Base-by-base conservation (phyloP, 2,329 filamentous ascomycete genomes). In the Aspergillus thermomutatus region DNA sequence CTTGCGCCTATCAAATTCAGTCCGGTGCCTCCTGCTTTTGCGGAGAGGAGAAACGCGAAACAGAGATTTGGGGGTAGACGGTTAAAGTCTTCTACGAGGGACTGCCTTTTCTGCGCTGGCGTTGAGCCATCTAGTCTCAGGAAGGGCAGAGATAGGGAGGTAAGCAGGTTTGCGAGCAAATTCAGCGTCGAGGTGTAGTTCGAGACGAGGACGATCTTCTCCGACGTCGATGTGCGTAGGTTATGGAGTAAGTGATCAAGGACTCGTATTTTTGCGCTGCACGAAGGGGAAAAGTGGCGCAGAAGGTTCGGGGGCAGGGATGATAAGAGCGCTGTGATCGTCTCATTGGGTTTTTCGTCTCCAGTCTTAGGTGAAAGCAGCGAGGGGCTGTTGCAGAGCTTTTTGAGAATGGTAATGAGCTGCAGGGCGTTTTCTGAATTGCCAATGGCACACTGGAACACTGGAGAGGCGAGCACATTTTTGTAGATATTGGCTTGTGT, bases 141-240 rank as follows among this genome's bases (percentile, higher is more conserved):
- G 66, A 83, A 88, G 1, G 79, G 77, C 56, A 89, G 81, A 1
- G 80, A 82, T 17, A 87, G 77, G 1, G 84, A 83, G 2, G 79
- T 76, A 3, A 90, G 78, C 1, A 90, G 79, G 3, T 79, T 81
- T 46, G 82, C 82, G 3, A 91, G 81, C 59, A 90, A 79, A 63
- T 88, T 85, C 9, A 91, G 80, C 0, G 88, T 91, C 9, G 85
- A 84, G 0, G 88, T 91, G 68, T 89, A 90, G 66, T 90, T 90
- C 21, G 87, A 90, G n/a, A 91, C 87, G 8, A 91, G 78, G 9
- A 91, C 86, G 25, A 91, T 82, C 65, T 90, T 91, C 65, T 91
- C 88, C 1, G 80, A 75, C 0, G 87, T 89, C 0, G 78, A 83
- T 1, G 77, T 81, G 50, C 80, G 81, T 25, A 91, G 79, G 10